These are phyloP conservation scores for Globisporangium polare DNA, from an alignment of 352 stramenopile species.

Conservation along the genomic window DNA sequence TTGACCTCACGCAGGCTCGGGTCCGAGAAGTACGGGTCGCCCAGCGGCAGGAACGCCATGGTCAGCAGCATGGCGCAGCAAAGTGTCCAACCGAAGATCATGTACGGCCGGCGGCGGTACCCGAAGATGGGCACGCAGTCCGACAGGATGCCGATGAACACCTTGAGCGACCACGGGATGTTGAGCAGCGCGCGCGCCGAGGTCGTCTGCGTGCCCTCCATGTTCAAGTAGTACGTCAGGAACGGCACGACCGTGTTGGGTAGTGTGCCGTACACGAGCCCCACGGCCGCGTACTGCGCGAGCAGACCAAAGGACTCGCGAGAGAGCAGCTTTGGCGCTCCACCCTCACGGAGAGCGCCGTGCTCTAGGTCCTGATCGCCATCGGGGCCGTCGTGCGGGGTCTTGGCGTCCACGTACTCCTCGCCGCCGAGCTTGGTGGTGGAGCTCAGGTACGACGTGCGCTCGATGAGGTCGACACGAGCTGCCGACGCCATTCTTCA, in stretches of 20 bases:
- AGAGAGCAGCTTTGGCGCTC: slow-evolving; percentile 27
- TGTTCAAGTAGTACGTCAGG: slow-evolving; percentile 46
- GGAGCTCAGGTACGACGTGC: slow-evolving; percentile 7
- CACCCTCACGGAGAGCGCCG: slow-evolving; percentile 37
- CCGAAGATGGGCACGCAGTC: slow-evolving; percentile 49
- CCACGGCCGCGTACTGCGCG: slow-evolving; percentile 44
- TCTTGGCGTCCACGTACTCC: slow-evolving; percentile 2
- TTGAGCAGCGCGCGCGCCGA: slow-evolving; percentile 36
- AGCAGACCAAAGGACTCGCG: slow-evolving; percentile 39
- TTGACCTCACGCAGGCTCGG: slow-evolving; percentile 27
- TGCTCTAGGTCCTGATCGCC: slow-evolving; percentile 21
- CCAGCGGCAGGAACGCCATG: slow-evolving; percentile 36
- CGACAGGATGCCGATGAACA: slow-evolving; percentile 48
- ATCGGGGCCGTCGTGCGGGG: not conserved
- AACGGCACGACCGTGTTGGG: slow-evolving; percentile 43
- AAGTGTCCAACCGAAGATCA: slow-evolving; percentile 46
- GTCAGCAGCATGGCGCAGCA: slow-evolving; percentile 33
- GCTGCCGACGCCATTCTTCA: not conserved
- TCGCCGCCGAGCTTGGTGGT: not conserved
- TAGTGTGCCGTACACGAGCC: slow-evolving; percentile 37
- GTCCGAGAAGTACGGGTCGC: slow-evolving; percentile 37
- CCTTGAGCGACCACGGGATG: slow-evolving; percentile 55
- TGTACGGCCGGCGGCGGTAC: slow-evolving; percentile 51
- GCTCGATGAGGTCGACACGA: slow-evolving; percentile 6
- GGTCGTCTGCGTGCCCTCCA: slow-evolving; percentile 34